These are phyloP conservation scores for Fusarium tjaetaba DNA, from an alignment of 2,329 filamentous ascomycete species.

Conservation along the genomic window DNA sequence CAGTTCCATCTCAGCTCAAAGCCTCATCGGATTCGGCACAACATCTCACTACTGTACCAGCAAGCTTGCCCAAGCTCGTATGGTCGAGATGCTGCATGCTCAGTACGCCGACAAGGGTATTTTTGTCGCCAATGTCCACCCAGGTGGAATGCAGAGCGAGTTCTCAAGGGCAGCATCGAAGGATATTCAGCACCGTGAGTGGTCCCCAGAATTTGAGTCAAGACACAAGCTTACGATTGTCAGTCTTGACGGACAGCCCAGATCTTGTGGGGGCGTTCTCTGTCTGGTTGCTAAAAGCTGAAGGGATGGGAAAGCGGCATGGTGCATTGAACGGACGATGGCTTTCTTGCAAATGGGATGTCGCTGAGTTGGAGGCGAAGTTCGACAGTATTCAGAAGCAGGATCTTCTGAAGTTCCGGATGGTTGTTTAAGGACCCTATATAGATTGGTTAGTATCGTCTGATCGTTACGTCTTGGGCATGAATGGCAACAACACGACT, in stretches of 20 bases:
- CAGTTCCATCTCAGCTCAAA: background rate
- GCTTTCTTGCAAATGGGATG: constrained; percentile 11
- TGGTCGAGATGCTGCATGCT: background rate
- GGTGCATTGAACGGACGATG: background rate
- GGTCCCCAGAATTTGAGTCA: rapidly evolving
- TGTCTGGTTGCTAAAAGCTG: background rate
- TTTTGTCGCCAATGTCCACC: background rate
- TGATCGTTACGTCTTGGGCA: background rate
- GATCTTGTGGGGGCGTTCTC: constrained; percentile 7
- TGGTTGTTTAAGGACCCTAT: background rate
- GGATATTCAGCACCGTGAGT: constrained; percentile 1
- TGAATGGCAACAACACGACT: background rate
- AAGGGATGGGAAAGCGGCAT: background rate
- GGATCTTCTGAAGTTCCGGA: background rate
- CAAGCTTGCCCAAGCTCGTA: constrained; percentile 3
- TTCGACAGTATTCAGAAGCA: background rate
- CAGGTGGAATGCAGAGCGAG: constrained; percentile 7
- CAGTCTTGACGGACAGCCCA: constrained; percentile 3
- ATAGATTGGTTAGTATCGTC: background rate
- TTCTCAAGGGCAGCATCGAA: background rate
- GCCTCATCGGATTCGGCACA: constrained; percentile 3
- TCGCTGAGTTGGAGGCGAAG: background rate
- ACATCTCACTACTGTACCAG: constrained; percentile 13
- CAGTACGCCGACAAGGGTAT: background rate
- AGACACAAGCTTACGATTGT: rapidly evolving